Evolutionary conservation across 2,329 filamentous ascomycete genomes (phyloP), one percentile per base, ranked within the genome.

Genomic region (Pseudogymnoascus sp.): DNA sequence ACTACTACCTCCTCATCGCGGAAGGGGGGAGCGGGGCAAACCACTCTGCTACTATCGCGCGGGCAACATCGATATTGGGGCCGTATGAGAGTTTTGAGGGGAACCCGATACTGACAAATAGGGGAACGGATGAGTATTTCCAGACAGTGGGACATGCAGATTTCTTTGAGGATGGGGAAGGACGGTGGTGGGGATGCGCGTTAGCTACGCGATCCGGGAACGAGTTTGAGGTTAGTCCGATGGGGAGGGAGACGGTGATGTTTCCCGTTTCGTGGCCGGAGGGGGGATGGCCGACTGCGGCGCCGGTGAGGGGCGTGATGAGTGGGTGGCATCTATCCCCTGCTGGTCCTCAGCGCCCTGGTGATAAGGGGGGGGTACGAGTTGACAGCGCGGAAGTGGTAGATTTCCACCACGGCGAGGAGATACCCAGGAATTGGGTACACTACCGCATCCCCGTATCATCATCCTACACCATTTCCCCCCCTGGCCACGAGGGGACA

Each of bases 1-100:
- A 74, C 63, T 83, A 81, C 65, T 83, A 83, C 62, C 71, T 83
- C 1, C 70, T 83, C 16, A 77, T 77, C 0, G 79, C 80, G 0
- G 81, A 84, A 69, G 79, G 79, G 37, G 81, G 81, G 2, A 83
- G 81, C 0, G 76, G 76, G 0, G 65, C 75, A 0, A 70, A 74
- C 6, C 79, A 82, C 64, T 78, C 76, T 74, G 77, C 77, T 28
- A 79, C 76, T 0, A 77, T 79, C 68, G 77, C 77, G 2, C 73
- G 78, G n/a, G n/a, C n/a, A n/a, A n/a, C n/a, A n/a, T n/a, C n/a
- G n/a, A n/a, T n/a, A n/a, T 4, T 76, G 77, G 78, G 78, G 0
- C 78, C 78, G 0, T 81, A 77, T 60, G 74, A 77, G 32, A 65
- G 70, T 0, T 75, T 72, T 57, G 68, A 70, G 3, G 58, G 70